Percentiles rank a stretch among this genome's conserved stretches.
phyloP scores from a whole-genome alignment of 768 basidiomycete species.

The Mycena floridula region DNA sequence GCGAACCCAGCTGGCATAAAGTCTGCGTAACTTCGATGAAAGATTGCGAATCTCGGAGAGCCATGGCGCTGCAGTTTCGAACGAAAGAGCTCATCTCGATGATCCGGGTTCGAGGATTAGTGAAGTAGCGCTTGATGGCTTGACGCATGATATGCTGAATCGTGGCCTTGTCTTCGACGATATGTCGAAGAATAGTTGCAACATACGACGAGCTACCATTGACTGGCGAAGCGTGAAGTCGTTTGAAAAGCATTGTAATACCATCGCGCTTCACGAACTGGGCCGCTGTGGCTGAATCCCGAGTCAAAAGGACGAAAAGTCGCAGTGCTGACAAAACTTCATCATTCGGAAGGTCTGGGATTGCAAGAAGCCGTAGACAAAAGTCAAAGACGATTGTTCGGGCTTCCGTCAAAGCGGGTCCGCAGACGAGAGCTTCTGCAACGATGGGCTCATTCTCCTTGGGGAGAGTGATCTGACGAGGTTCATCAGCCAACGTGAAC shows the following conservation, averaged over 20 bases:
- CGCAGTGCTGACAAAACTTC: constrained; percentile 79
- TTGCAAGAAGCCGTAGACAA: constrained; percentile 62
- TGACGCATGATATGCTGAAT: constrained; percentile 74
- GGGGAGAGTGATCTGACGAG: constrained; percentile 57
- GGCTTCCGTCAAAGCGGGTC: constrained; percentile 57
- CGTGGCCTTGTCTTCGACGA: constrained; percentile 69
- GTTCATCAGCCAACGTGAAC: constrained; percentile 69
- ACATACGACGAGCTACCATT: constrained; percentile 76
- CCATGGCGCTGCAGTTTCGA: constrained; percentile 70
- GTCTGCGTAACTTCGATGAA: constrained; percentile 74
- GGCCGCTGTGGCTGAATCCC: constrained; percentile 56
- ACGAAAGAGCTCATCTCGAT: constrained; percentile 72
- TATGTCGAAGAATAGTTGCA: constrained; percentile 84
- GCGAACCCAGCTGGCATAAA: constrained; percentile 66
- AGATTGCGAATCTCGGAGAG: constrained; percentile 68
- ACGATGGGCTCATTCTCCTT: constrained; percentile 63
- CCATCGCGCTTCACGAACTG: constrained; percentile 68
- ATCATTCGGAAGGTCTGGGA: constrained; percentile 64
- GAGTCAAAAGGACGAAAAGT: constrained; percentile 78
- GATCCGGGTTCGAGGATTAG: constrained; percentile 58
- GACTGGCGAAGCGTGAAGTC: constrained; percentile 55
- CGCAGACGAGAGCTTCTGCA: constrained; percentile 44
- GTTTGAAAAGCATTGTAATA: constrained; percentile 55
- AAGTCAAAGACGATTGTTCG: constrained; percentile 69
- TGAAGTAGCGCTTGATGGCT: constrained; percentile 77